Conservation (phyloP, 2,329 filamentous ascomycete species). For the Diaporthe sp. region DNA sequence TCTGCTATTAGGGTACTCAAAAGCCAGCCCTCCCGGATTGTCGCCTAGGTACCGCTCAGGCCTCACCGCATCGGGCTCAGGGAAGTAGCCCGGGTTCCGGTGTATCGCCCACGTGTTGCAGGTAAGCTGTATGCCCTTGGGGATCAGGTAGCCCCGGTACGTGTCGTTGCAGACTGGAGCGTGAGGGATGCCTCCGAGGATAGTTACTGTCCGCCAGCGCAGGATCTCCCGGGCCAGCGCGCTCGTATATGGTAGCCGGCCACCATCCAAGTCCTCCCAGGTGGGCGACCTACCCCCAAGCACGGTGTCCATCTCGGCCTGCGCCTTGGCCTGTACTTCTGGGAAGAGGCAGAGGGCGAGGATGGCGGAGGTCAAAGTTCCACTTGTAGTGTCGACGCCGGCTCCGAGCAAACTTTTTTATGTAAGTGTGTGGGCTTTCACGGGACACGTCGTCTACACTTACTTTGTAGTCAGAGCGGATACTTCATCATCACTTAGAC, state of each 20-base stretch:
- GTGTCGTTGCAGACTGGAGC: neutral
- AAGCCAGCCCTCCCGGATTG: neutral
- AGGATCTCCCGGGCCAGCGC: slow-evolving; percentile 17
- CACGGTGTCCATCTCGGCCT: slow-evolving; percentile 22
- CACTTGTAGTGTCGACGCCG: slow-evolving; percentile 6
- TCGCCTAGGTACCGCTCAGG: slow-evolving; percentile 13
- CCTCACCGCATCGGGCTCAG: neutral
- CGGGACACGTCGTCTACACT: neutral
- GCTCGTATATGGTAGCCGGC: slow-evolving; percentile 2
- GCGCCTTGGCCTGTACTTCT: slow-evolving; percentile 15
- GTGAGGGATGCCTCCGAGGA: neutral
- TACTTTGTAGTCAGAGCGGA: slow-evolving; percentile 15
- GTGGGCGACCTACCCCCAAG: slow-evolving; percentile 5
- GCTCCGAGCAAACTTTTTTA: neutral
- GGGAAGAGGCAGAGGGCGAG: slow-evolving; percentile 14
- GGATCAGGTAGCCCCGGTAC: slow-evolving; percentile 3
- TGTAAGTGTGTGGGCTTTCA: neutral
- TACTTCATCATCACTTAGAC: neutral
- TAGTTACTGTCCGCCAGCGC: slow-evolving; percentile 20
- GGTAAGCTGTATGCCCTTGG: slow-evolving; percentile 2
- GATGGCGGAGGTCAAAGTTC: slow-evolving; percentile 6
- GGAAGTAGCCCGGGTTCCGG: slow-evolving; percentile 4
- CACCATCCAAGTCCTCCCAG: slow-evolving; percentile 17
- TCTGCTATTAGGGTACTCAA: slow-evolving; percentile 8
- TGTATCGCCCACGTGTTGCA: slow-evolving; percentile 24